These are phyloP conservation scores for Debaryomyces subglobosus DNA, from an alignment of 1,139 yeast species.

Conservation along the genomic window DNA sequence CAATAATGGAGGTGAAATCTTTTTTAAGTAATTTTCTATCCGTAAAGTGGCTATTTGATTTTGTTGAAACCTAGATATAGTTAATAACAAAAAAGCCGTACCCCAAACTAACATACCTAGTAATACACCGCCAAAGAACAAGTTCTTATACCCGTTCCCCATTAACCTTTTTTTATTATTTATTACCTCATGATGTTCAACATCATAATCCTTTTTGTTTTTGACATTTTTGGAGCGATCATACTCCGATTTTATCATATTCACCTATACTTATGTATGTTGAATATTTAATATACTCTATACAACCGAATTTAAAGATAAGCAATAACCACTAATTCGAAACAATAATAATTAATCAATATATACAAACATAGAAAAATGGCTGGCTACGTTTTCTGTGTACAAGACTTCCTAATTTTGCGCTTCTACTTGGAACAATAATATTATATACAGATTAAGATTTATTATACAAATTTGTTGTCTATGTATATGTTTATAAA, in stretches of 20 bases:
- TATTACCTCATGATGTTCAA: not conserved
- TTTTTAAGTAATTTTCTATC: slow-evolving; percentile 12
- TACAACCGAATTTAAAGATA: not conserved
- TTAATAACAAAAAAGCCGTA: slow-evolving; percentile 32
- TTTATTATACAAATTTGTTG: not conserved
- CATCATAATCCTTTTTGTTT: slow-evolving; percentile 4
- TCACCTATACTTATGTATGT: not conserved
- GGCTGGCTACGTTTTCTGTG: not conserved
- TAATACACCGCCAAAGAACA: slow-evolving; percentile 25
- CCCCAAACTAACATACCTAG: slow-evolving; percentile 44
- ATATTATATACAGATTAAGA: not conserved
- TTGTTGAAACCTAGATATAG: slow-evolving; percentile 26
- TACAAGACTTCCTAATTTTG: not conserved
- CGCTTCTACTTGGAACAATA: not conserved
- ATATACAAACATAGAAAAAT: not conserved
- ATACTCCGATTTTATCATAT: not conserved
- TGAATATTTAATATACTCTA: not conserved
- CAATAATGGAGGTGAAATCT: slow-evolving; percentile 14
- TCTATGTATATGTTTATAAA: not conserved
- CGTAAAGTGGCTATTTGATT: slow-evolving; percentile 10
- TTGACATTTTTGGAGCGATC: not conserved
- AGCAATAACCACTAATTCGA: not conserved
- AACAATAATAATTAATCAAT: not conserved
- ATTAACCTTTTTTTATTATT: not conserved
- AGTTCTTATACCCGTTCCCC: slow-evolving; percentile 12